Evolutionary conservation across 2,329 filamentous ascomycete species (phyloP).

Genomic region (Neocatenulostroma microsporum): DNA sequence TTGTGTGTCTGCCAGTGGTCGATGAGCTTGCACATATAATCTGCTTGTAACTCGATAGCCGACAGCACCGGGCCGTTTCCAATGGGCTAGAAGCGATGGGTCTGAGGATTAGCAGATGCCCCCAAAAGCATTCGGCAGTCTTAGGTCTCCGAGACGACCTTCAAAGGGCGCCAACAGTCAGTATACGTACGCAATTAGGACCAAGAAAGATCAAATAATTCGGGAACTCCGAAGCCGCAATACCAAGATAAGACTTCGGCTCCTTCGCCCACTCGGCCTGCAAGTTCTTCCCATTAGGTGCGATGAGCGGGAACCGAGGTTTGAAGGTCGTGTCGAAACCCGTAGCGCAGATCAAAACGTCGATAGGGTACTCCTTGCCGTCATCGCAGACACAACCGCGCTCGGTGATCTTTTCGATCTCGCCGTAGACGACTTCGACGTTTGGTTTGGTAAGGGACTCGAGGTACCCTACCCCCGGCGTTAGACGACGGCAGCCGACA

Average conservation of each 20-base stretch:
- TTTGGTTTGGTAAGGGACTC: constrained; percentile 43
- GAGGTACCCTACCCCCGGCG: constrained; percentile 35
- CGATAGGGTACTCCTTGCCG: constrained; percentile 30
- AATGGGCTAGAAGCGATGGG: too few relatives aligned
- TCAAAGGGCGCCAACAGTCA: too few relatives aligned
- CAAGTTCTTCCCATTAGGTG: constrained; percentile 7
- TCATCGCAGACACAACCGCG: constrained; percentile 33
- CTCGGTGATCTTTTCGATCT: constrained; percentile 32
- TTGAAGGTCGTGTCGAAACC: constrained; percentile 30
- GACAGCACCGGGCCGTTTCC: constrained; percentile 11
- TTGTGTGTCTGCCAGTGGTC: constrained; percentile 15
- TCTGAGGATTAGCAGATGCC: too few relatives aligned
- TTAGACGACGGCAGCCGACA: constrained; percentile 9
- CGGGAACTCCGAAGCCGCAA: constrained; percentile 11
- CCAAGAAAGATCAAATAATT: constrained; percentile 14
- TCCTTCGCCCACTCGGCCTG: constrained; percentile 10
- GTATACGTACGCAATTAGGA: constrained; percentile 12
- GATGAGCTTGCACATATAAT: constrained; percentile 14
- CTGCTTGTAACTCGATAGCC: constrained; percentile 12
- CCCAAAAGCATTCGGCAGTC: too few relatives aligned
- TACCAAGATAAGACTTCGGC: constrained; percentile 10
- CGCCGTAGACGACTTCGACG: constrained; percentile 35
- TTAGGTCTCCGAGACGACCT: too few relatives aligned
- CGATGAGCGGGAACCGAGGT: constrained; percentile 12
- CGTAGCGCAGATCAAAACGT: constrained; percentile 42